Percentiles rank a stretch among this genome's conserved stretches.
Evolutionary conservation across 805 yeast genomes (phyloP).

Genomic region (Hagleromyces aurorensis): DNA sequence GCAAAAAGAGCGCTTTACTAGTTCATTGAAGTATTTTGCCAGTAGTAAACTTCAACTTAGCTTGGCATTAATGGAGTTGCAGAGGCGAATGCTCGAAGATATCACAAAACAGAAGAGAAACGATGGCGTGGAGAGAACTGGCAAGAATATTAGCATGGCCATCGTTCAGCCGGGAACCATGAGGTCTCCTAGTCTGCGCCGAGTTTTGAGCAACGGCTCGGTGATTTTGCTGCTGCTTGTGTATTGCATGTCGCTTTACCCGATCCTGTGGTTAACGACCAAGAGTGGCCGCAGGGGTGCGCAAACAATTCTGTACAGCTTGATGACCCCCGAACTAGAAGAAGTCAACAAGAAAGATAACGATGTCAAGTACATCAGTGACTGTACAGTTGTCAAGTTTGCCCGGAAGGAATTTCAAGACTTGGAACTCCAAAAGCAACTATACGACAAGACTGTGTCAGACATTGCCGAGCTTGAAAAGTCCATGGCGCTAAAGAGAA

Average conservation of each 20-base stretch:
- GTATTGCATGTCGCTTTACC: slow-evolving; percentile 52
- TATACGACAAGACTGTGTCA: slow-evolving; percentile 55
- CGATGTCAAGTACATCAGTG: slow-evolving; percentile 48
- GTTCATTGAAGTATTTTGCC: slow-evolving; percentile 76
- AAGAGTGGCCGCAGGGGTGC: slow-evolving; percentile 75
- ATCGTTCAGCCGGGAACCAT: slow-evolving; percentile 88
- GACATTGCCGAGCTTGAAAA: slow-evolving; percentile 57
- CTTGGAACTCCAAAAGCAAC: slow-evolving; percentile 46
- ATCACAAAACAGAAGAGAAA: slow-evolving; percentile 51
- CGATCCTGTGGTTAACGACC: slow-evolving; percentile 73
- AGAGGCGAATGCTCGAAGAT: slow-evolving; percentile 48
- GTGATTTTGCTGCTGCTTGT: slow-evolving; percentile 56
- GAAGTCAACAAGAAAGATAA: slow-evolving; percentile 52
- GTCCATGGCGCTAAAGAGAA: slow-evolving; percentile 60
- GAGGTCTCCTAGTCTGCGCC: slow-evolving; percentile 79
- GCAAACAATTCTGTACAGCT: slow-evolving; percentile 63
- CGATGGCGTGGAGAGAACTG: slow-evolving; percentile 24
- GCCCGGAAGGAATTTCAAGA: slow-evolving; percentile 61
- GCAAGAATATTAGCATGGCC: slow-evolving; percentile 59
- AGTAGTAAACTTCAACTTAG: slow-evolving; percentile 71
- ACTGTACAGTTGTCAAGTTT: slow-evolving; percentile 50
- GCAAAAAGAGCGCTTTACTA: slow-evolving; percentile 44
- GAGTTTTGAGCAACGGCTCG: slow-evolving; percentile 71
- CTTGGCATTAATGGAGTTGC: slow-evolving; percentile 72
- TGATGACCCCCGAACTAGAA: slow-evolving; percentile 63